Percentiles rank a stretch among this genome's conserved stretches.
Conservation (phyloP, 352 stramenopile genomes). For the Poterioochromonas sp. region DNA sequence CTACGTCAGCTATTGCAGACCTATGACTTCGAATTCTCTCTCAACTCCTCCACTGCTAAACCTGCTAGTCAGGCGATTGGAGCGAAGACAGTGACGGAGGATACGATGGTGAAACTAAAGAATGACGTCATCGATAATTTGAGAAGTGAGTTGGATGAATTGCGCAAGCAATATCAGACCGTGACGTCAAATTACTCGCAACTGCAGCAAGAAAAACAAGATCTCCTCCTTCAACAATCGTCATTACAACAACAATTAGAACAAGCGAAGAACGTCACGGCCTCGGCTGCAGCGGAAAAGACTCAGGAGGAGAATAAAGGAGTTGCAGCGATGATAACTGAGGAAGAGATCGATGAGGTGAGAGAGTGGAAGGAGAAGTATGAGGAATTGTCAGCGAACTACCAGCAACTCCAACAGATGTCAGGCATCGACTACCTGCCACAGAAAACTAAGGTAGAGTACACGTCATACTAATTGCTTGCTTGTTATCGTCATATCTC, state of each 20-base stretch:
- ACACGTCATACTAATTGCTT: no score
- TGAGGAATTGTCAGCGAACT: background rate
- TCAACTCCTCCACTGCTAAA: no score
- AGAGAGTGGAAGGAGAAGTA: background rate
- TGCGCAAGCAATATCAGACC: background rate
- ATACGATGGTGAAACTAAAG: background rate
- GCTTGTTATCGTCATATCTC: no score
- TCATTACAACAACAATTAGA: background rate
- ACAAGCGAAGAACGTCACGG: background rate
- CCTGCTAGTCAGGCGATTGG: background rate
- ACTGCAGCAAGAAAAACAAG: background rate
- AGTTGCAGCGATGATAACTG: background rate
- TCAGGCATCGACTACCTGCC: conserved; percentile 7
- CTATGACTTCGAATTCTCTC: conserved; percentile 31
- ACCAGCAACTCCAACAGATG: background rate
- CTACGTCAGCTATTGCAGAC: background rate
- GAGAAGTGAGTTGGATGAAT: background rate
- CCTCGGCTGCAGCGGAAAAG: background rate
- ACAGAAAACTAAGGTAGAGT: background rate
- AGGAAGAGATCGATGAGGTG: background rate
- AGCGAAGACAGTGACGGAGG: background rate
- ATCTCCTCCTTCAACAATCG: background rate
- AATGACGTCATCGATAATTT: background rate
- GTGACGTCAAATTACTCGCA: background rate
- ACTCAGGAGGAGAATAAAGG: background rate